Evolutionary conservation across 2,329 filamentous ascomycete species (phyloP).

Genomic region (Trichoderma koningii): DNA sequence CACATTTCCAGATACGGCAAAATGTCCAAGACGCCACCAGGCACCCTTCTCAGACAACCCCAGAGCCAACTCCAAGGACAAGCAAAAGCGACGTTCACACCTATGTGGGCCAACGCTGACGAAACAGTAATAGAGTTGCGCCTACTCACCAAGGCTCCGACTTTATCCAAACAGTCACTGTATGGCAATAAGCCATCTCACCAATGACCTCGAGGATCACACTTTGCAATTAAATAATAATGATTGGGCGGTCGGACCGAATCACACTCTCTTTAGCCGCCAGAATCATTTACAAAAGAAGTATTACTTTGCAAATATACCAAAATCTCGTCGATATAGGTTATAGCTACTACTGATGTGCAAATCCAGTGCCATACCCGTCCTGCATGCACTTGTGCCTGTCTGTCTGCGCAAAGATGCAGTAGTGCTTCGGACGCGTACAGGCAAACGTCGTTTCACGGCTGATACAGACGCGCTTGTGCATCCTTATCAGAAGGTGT

Average conservation of each 20-base stretch:
- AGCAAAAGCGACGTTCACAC: neutral
- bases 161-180: neutral
- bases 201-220: neutral
- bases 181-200: neutral
- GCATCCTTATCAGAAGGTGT: neutral
- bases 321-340: neutral
- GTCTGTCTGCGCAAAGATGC: slow-evolving; percentile 5
- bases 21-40: slow-evolving; percentile 6
- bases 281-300: neutral
- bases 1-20: slow-evolving; percentile 16
- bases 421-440: neutral
- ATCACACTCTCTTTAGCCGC: slow-evolving; percentile 16
- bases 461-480: neutral
- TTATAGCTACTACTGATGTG: neutral
- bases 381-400: slow-evolving; percentile 10
- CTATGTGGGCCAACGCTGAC: neutral
- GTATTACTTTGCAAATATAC: neutral
- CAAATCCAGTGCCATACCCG: neutral
- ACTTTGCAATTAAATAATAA: neutral
- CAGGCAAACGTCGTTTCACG: neutral
- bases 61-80: neutral
- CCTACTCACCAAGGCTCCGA: neutral
- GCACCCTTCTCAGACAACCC: neutral
- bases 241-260: neutral
- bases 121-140: neutral